These are phyloP conservation scores for Theobroma grandiflorum DNA, from an alignment of 441 rosid genomes.

Conservation along the genomic window DNA sequence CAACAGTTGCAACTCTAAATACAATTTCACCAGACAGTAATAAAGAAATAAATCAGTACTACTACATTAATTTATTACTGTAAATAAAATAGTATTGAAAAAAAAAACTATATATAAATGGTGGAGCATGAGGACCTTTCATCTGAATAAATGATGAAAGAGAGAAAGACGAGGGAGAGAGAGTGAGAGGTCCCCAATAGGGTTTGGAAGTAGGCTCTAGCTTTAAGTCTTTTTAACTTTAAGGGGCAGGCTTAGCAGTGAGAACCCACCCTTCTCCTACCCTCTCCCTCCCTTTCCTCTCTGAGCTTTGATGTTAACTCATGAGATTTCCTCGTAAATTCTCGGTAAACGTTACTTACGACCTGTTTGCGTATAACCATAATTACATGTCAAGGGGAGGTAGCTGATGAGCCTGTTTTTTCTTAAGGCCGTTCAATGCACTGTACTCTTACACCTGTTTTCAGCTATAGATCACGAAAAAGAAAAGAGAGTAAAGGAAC, in stretches of 20 bases:
- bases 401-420: neutral
- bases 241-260: slow-evolving; percentile 21
- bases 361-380: slow-evolving; percentile 30
- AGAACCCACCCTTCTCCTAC: neutral
- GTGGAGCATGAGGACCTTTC: slow-evolving; percentile 34
- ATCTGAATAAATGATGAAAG: slow-evolving; percentile 47
- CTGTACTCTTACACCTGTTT: neutral
- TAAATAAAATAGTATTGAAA: neutral
- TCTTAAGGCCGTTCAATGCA: slow-evolving; percentile 10
- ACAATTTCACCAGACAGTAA: neutral
- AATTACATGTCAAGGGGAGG: neutral
- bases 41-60: neutral
- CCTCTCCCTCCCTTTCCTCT: neutral
- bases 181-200: slow-evolving; percentile 43
- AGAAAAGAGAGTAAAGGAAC: neutral
- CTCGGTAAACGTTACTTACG: slow-evolving; percentile 36
- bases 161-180: slow-evolving; percentile 22
- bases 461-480: neutral
- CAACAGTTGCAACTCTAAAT: slow-evolving; percentile 27
- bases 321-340: slow-evolving; percentile 51
- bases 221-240: slow-evolving; percentile 27
- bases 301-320: slow-evolving; percentile 45
- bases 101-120: slow-evolving; percentile 7
- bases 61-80: slow-evolving; percentile 19
- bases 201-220: slow-evolving; percentile 39